phyloP scores from a whole-genome alignment of 306 rosid genomes.

The Rosa persica region DNA sequence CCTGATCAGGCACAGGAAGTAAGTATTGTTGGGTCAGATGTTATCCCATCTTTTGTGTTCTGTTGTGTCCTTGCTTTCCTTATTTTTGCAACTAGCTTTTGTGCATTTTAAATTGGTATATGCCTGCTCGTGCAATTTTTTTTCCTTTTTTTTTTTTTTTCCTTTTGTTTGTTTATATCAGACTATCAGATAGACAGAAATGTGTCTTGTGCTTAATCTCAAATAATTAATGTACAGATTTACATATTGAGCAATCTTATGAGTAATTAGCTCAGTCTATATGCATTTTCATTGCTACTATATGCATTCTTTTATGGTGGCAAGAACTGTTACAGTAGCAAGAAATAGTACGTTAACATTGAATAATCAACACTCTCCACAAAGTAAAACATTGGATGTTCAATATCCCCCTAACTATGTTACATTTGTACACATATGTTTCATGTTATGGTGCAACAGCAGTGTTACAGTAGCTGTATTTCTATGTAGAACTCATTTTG shows the following conservation, averaged over 20 bases:
- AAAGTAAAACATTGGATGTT: not conserved
- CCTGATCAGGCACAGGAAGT: slow-evolving; percentile 94
- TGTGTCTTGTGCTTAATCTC: not conserved
- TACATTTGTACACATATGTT: not conserved
- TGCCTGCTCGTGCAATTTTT: not conserved
- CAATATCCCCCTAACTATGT: not conserved
- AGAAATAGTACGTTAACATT: not conserved
- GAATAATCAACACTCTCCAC: not conserved
- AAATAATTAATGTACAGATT: not conserved
- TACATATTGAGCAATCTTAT: not conserved
- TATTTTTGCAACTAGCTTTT: not conserved
- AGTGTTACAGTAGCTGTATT: not conserved
- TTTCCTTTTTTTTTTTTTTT: not conserved
- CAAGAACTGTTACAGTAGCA: not conserved
- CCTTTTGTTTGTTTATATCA: not conserved
- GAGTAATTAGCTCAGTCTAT: not conserved
- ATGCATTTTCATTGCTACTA: not conserved
- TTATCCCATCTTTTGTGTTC: not conserved
- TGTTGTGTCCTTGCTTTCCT: not conserved
- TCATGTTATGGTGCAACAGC: not conserved
- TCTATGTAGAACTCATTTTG: not conserved
- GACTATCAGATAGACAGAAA: not conserved
- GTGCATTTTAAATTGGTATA: not conserved
- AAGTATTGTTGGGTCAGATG: slow-evolving; percentile 19
- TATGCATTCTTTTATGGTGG: not conserved